Base-by-base conservation (phyloP, 495 filamentous ascomycete genomes). In the Aspergillus carlsbadensis region DNA sequence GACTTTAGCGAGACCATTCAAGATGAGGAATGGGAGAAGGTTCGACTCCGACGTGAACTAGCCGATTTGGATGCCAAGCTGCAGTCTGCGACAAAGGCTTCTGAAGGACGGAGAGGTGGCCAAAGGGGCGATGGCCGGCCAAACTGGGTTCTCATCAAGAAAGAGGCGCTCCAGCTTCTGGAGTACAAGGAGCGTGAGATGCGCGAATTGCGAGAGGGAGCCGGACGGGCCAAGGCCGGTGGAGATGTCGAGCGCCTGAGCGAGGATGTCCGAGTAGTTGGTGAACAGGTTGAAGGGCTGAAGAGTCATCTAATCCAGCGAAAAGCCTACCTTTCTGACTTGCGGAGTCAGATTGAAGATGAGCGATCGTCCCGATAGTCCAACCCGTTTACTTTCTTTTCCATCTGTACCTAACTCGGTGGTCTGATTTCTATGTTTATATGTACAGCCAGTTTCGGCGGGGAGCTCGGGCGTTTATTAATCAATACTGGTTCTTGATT, bases 1-100 rank as follows among this genome's bases (percentile, higher is more conserved):
- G 91, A 98, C 72, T 97, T 97, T 72, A 81, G 78, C 52, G 83
- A 83, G 26, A 86, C 86, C 8, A 86, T 89, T 50, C 83, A 85
- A 58, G 88, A 92, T 61, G 82, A 84, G 52, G 92, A 96, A 59
- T 97, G 94, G 94, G 95, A 98, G 74, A 94, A 96, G 71, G 95
- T 98, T 31, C 83, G 92, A 50, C 80, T 98, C 45, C 91, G 93
- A 73, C 90, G 92, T 65, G 92, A 98, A 68, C 80, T 98, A 15
- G 79, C 82, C 13, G 93, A 97, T 63, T 73, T 98, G 42, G 92
- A 98, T 63, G 78, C 84, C 31, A 92, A 92, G 75, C 84, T 96
- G 46, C 82, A 87, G 21, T 81, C 86, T 39, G 86, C 93, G 3
- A 89, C 91, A 63, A 80, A 81, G 35, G 82, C 82, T 35, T 85